Conservation (phyloP, 2,329 filamentous ascomycete species). For the Alternaria gaisen region DNA sequence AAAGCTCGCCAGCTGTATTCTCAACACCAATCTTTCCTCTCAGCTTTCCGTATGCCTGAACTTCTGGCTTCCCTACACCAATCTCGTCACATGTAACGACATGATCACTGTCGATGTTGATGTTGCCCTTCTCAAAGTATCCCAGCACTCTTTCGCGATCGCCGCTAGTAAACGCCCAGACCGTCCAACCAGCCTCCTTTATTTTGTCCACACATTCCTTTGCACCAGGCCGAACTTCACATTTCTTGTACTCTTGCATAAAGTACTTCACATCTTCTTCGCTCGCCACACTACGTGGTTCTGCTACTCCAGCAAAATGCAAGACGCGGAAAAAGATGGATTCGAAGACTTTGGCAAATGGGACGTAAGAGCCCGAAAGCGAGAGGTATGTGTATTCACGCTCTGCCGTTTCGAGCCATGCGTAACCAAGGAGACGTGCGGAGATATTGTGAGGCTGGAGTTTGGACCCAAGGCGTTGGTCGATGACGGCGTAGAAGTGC, state of each 20-base stretch:
- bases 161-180: constrained; percentile 65
- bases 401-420: constrained; percentile 60
- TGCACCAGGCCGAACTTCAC: constrained; percentile 49
- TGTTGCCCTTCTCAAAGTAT: constrained; percentile 60
- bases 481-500: constrained; percentile 54
- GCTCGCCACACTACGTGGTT: constrained; percentile 54
- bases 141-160: constrained; percentile 61
- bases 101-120: constrained; percentile 62
- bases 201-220: constrained; percentile 56
- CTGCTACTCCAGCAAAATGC: constrained; percentile 53
- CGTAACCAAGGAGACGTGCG: constrained; percentile 56
- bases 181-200: constrained; percentile 58
- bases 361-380: constrained; percentile 55
- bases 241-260: constrained; percentile 50
- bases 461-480: constrained; percentile 53
- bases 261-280: constrained; percentile 55
- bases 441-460: constrained; percentile 54
- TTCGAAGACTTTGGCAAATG: constrained; percentile 56
- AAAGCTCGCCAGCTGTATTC: constrained; percentile 51
- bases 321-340: constrained; percentile 61
- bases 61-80: constrained; percentile 61
- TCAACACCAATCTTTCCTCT: constrained; percentile 53
- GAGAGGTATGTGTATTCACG: constrained; percentile 62
- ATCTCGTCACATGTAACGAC: constrained; percentile 61
- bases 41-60: constrained; percentile 57